These are phyloP conservation scores for Penicillium sp. DNA, from an alignment of 2,329 filamentous ascomycete species.

Conservation along the genomic window DNA sequence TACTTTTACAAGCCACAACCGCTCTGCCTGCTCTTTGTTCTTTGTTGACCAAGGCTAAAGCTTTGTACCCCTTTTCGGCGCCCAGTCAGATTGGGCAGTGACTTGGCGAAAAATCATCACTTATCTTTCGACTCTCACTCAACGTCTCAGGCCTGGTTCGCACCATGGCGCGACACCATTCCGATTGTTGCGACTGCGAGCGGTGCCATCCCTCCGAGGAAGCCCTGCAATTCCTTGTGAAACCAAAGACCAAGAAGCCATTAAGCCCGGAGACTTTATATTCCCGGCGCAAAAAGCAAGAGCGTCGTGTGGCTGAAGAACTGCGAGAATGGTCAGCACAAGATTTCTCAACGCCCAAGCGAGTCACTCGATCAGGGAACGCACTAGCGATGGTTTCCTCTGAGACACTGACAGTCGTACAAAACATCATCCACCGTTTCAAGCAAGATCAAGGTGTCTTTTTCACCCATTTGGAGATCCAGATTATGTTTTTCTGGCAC, in stretches of 20 bases:
- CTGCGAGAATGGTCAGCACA: background rate
- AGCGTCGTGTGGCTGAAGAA: background rate
- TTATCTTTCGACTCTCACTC: background rate
- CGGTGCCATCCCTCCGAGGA: background rate
- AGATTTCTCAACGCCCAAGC: background rate
- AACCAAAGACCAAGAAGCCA: background rate
- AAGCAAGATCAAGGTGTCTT: background rate
- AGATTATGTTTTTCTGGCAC: constrained; percentile 9
- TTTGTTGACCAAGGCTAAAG: background rate
- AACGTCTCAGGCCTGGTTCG: background rate
- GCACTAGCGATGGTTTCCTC: background rate
- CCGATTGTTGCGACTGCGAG: constrained; percentile 2
- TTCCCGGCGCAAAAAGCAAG: constrained; percentile 2
- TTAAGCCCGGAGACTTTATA: background rate
- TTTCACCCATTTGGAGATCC: constrained; percentile 3
- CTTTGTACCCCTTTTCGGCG: background rate
- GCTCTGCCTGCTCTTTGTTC: background rate
- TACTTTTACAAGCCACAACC: background rate
- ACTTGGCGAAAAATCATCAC: background rate
- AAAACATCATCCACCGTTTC: background rate
- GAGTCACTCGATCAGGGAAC: background rate
- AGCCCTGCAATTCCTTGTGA: background rate
- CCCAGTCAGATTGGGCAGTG: background rate
- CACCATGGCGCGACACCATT: background rate
- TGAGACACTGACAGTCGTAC: background rate